Percentiles rank a stretch among this genome's conserved stretches.
Conservation (phyloP, 2,329 filamentous ascomycete species). For the Phialemoniopsis sp. region DNA sequence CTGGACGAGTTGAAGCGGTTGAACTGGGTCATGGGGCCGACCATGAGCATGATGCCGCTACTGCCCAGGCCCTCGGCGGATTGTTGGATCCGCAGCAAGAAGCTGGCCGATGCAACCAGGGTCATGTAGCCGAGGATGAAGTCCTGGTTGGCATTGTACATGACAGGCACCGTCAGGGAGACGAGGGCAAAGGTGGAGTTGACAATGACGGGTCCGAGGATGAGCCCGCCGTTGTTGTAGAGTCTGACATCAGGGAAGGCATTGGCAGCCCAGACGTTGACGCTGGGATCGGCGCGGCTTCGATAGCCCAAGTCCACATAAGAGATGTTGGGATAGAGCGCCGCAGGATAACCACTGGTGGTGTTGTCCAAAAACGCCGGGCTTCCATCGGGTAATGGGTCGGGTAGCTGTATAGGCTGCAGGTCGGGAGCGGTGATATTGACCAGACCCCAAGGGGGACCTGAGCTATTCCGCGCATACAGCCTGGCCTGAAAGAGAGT, state of each 20-base stretch:
- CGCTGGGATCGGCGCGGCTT: conserved; percentile 34
- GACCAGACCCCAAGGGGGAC: conserved; percentile 51
- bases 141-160: conserved; percentile 54
- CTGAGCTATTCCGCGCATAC: conserved; percentile 64
- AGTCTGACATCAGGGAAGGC: conserved; percentile 48
- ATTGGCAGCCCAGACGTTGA: conserved; percentile 37
- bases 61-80: conserved; percentile 67
- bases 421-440: conserved; percentile 54
- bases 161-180: conserved; percentile 77
- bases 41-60: conserved; percentile 65
- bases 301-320: conserved; percentile 44
- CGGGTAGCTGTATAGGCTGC: conserved; percentile 58
- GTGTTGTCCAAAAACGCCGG: conserved; percentile 57
- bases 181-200: conserved; percentile 72
- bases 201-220: conserved; percentile 71
- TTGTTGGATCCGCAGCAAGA: conserved; percentile 57
- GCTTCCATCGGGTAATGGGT: conserved; percentile 51
- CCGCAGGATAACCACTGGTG: conserved; percentile 63
- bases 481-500: conserved; percentile 68
- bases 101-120: conserved; percentile 64
- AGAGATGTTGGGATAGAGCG: conserved; percentile 75
- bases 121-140: conserved; percentile 83
- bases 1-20: conserved; percentile 56
- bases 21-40: conserved; percentile 62
- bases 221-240: conserved; percentile 50